These are phyloP conservation scores for Cutaneotrichosporon mucoides DNA, from an alignment of 1,284 basidiomycete species.

Conservation along the genomic window DNA sequence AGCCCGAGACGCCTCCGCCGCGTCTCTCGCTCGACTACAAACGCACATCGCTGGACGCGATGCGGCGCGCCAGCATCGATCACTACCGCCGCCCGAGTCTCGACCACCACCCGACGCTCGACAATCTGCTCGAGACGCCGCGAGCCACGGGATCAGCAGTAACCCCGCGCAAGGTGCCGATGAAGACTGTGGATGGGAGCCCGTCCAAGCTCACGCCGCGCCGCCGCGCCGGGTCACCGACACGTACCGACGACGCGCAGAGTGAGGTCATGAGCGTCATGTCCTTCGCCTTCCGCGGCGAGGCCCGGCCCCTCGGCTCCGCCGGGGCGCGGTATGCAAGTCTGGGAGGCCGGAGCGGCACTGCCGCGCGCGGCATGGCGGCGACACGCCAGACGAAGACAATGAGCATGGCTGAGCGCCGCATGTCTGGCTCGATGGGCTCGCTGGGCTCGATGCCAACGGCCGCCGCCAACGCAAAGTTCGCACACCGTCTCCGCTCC, in stretches of 20 bases:
- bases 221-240: constrained; percentile 2
- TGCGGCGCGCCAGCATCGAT: constrained; percentile 1
- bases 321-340: too few relatives aligned
- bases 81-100: constrained; percentile 5
- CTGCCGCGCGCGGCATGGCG: too few relatives aligned
- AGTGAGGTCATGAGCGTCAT: constrained; percentile 40
- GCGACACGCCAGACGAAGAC: neutral
- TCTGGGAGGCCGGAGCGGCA: too few relatives aligned
- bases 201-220: constrained; percentile 8
- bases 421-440: constrained; percentile 15
- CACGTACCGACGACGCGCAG: constrained; percentile 20
- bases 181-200: constrained; percentile 3
- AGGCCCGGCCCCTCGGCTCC: constrained; percentile 5
- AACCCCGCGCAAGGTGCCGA: constrained; percentile 7
- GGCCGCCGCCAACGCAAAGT: constrained; percentile 39
- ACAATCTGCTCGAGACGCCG: constrained; percentile 7
- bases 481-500: constrained; percentile 38
- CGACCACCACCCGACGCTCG: constrained; percentile 8
- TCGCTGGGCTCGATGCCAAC: neutral
- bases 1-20: constrained; percentile 4
- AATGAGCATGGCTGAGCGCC: constrained; percentile 10
- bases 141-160: neutral
- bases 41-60: neutral
- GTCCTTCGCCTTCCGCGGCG: constrained; percentile 38
- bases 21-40: constrained; percentile 2